These are phyloP conservation scores for Tylopilus vinaceipallidus DNA, from an alignment of 768 basidiomycete species.

Conservation along the genomic window DNA sequence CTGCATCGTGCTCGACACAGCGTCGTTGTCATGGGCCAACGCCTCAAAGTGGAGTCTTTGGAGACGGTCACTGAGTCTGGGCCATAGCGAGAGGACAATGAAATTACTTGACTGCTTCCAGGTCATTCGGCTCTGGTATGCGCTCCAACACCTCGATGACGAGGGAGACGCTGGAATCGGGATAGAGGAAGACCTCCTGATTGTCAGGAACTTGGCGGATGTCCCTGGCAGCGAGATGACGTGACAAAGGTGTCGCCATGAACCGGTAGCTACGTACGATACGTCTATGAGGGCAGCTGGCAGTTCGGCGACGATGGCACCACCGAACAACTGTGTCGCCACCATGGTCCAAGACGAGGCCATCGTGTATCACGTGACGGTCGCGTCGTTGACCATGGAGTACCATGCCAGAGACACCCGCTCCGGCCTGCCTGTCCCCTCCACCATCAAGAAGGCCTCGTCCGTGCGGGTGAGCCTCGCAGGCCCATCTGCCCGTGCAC, in stretches of 20 bases:
- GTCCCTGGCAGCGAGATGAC: conserved; percentile 36
- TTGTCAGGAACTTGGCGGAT: conserved; percentile 89
- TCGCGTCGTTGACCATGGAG: not conserved
- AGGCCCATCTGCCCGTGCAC: conserved; percentile 68
- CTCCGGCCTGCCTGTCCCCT: conserved; percentile 72
- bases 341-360: conserved; percentile 6
- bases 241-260: not conserved
- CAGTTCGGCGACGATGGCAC: conserved; percentile 68
- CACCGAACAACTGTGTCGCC: conserved; percentile 68
- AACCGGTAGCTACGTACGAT: conserved; percentile 57
- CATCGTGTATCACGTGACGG: conserved; percentile 20
- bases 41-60: conserved; percentile 88
- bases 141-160: conserved; percentile 82
- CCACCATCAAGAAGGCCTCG: conserved; percentile 69
- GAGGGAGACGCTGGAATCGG: conserved; percentile 65
- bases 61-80: conserved; percentile 4
- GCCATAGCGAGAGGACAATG: conserved; percentile 1
- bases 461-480: conserved; percentile 68
- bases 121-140: conserved; percentile 54
- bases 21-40: conserved; percentile 87
- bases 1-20: conserved; percentile 48
- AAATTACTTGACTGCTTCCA: conserved; percentile 69
- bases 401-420: conserved; percentile 47
- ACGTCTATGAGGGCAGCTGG: conserved; percentile 71
- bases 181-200: conserved; percentile 88